These are phyloP conservation scores for Exophiala alcalophila DNA, from an alignment of 2,329 filamentous ascomycete species.

Conservation along the genomic window DNA sequence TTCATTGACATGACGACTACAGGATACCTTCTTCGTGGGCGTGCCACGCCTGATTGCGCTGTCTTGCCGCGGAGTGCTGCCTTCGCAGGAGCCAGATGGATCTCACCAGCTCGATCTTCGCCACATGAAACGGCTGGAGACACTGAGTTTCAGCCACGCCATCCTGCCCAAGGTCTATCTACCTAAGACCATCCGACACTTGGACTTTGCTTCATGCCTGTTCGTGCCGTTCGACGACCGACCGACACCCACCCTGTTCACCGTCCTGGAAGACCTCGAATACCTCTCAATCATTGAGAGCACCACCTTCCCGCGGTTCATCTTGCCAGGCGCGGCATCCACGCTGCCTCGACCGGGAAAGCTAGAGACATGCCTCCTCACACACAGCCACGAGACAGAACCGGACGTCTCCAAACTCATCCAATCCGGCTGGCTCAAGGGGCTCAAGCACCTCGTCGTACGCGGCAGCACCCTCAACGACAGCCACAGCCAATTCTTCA, in stretches of 20 bases:
- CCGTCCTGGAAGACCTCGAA: constrained; percentile 1
- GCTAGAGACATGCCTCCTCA: neutral
- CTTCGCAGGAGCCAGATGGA: neutral
- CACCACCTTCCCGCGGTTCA: constrained; percentile 1
- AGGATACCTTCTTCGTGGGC: constrained; percentile 1
- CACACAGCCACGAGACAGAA: no score
- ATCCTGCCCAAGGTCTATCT: neutral
- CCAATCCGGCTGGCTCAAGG: constrained; percentile 4
- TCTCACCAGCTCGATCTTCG: no score
- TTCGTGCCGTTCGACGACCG: neutral
- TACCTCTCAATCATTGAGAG: neutral
- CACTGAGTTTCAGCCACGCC: neutral
- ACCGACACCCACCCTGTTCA: neutral
- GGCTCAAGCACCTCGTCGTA: constrained; percentile 10
- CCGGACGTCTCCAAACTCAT: neutral
- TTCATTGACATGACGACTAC: no score
- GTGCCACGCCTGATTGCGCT: neutral
- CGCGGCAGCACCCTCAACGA: constrained; percentile 4
- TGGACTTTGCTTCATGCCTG: neutral
- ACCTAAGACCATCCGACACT: neutral
- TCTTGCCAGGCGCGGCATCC: neutral
- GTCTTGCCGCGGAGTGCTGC: neutral
- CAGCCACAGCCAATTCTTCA: neutral
- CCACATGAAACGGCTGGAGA: neutral
- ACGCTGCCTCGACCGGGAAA: neutral